Conservation (phyloP, 352 stramenopile genomes). For the Detonula confervacea region DNA sequence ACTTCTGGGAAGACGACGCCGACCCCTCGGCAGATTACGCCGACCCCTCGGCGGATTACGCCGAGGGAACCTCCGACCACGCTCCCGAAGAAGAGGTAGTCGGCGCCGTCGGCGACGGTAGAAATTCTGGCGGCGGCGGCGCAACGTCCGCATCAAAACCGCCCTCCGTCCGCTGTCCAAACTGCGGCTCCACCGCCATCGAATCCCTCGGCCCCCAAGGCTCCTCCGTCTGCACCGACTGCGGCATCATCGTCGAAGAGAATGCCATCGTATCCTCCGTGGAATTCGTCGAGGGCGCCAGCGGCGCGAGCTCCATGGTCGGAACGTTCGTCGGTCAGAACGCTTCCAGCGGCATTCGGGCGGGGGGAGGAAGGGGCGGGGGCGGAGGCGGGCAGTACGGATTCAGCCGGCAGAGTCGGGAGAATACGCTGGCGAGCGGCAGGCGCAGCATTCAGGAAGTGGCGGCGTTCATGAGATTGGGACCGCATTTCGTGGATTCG, state of each 20-base stretch:
- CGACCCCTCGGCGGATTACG: no score
- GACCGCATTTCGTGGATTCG: conserved; percentile 94
- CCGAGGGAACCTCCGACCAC: conserved; percentile 1
- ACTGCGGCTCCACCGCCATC: conserved; percentile 94
- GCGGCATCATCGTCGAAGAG: conserved; percentile 95
- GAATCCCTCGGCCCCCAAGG: conserved; percentile 91
- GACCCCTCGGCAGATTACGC: no score
- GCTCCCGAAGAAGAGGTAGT: conserved; percentile 16
- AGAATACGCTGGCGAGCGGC: conserved; percentile 95
- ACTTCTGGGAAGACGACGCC: no score
- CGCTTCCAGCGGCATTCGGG: conserved; percentile 89
- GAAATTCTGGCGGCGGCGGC: conserved; percentile 4
- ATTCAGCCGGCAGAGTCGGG: conserved; percentile 92
- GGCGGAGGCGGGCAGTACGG: conserved; percentile 89
- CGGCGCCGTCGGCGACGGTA: background rate
- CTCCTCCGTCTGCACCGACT: conserved; percentile 84
- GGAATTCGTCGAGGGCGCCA: conserved; percentile 95
- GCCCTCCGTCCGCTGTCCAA: conserved; percentile 85
- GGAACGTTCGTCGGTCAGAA: conserved; percentile 95
- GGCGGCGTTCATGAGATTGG: conserved; percentile 91
- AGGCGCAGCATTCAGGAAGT: conserved; percentile 89
- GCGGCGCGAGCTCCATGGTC: conserved; percentile 88
- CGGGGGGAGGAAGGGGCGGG: conserved; percentile 63
- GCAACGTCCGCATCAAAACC: no score
- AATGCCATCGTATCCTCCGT: conserved; percentile 97